Conservation (phyloP, 176 grass and related monocot genomes). For the Triticum dicoccoides region DNA sequence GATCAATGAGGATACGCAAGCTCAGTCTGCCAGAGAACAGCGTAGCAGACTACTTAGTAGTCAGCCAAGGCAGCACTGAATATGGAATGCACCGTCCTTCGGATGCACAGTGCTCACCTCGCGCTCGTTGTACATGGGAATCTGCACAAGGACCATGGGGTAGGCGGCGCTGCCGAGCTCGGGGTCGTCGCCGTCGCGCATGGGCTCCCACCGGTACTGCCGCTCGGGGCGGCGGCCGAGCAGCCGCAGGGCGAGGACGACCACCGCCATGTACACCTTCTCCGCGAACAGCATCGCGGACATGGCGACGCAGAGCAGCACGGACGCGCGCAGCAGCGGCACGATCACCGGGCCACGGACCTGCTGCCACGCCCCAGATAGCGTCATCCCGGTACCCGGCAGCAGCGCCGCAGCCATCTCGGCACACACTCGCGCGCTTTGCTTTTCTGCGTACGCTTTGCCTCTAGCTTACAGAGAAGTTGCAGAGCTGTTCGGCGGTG, state of each 20-base stretch:
- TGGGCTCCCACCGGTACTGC: slow-evolving; percentile 58
- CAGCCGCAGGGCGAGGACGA: slow-evolving; percentile 37
- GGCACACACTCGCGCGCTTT: background rate
- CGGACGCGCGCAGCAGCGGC: slow-evolving; percentile 50
- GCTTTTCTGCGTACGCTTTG: background rate
- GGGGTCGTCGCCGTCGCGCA: slow-evolving; percentile 36
- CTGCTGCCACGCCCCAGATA: slow-evolving; percentile 32
- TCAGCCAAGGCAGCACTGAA: no score
- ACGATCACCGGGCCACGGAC: slow-evolving; percentile 54
- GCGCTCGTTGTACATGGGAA: slow-evolving; percentile 89
- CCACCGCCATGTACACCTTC: slow-evolving; percentile 73
- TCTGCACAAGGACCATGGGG: slow-evolving; percentile 83
- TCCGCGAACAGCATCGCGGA: slow-evolving; percentile 67
- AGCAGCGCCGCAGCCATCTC: background rate
- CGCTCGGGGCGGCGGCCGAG: slow-evolving; percentile 36
- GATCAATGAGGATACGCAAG: background rate
- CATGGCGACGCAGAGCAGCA: slow-evolving; percentile 61
- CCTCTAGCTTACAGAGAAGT: background rate
- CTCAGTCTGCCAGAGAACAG: no score
- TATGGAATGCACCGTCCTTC: no score
- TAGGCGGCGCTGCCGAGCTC: slow-evolving; percentile 53
- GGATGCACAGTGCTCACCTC: slow-evolving; percentile 32
- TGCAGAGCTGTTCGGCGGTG: background rate
- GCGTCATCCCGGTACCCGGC: slow-evolving; percentile 24
- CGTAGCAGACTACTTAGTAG: no score